Percentiles rank a stretch among this genome's conserved stretches.
phyloP scores from a whole-genome alignment of 1,139 yeast species.

The Geotrichum carabidarum region DNA sequence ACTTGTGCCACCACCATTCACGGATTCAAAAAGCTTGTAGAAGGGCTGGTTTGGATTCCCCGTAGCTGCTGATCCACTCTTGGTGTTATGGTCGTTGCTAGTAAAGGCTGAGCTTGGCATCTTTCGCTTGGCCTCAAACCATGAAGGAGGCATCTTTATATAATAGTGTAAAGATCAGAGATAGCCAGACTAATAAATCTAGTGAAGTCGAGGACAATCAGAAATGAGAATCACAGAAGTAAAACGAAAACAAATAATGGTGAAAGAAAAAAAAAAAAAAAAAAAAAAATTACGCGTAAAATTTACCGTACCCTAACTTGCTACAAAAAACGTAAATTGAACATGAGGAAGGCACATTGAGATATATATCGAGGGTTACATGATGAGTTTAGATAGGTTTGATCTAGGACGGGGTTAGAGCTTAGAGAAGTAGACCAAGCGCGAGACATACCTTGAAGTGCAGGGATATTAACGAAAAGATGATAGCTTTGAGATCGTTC shows the following conservation, averaged over 20 bases:
- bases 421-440: background rate
- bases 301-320: background rate
- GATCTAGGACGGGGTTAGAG: conserved; percentile 14
- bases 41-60: background rate
- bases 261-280: background rate
- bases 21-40: background rate
- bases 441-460: conserved; percentile 40
- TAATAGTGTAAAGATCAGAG: background rate
- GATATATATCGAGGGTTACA: background rate
- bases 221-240: background rate
- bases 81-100: background rate
- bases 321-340: background rate
- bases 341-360: too few relatives aligned
- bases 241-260: background rate
- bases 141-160: conserved; percentile 13
- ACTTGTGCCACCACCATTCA: background rate
- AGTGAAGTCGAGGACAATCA: background rate
- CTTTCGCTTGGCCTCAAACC: conserved; percentile 18
- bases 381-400: conserved; percentile 19
- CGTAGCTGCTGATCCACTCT: conserved; percentile 6
- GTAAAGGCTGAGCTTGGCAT: conserved; percentile 1
- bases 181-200: background rate
- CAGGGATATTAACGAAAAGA: conserved; percentile 43
- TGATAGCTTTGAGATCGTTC: conserved; percentile 44
- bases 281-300: conserved; percentile 9